Evolutionary conservation across 1,284 basidiomycete species (phyloP), one percentile per base, ranked within the genome.

Genomic region (Sporisorium scitamineum): DNA sequence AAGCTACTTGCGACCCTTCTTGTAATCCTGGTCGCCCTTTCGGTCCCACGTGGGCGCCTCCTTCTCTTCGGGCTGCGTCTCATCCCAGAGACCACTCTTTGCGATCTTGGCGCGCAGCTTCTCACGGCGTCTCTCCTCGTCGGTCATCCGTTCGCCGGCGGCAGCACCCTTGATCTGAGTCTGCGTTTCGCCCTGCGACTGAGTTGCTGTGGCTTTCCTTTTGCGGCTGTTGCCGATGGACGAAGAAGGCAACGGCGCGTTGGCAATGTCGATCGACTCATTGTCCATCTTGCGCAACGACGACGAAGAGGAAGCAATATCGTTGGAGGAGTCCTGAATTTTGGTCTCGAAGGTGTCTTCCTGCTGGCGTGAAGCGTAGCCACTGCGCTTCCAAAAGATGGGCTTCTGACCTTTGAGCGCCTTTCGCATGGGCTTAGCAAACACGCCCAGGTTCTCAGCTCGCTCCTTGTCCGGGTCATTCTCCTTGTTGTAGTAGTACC

Each of bases 401-500:
- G 83, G 81, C 60, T 85, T 85, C 52, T 84, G 82, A 27, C 80
- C 80, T 45, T 81, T 78, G 56, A 84, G 78, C 44, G 80, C 84
- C 48, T 80, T 83, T 39, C 83, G 75, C 70, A 84, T 85, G 1
- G 84, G 84, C 65, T 85, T 85, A 20, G 77, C 81, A 56, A 84
- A 81, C 16, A 79, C 75, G 13, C 80, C 80, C 1, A 85, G 66
- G 55, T 83, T 85, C 57, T 70, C 65, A 6, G 82, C 81, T 0
- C 84, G 74, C 61, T 84, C 82, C 45, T 62, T 62, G 61, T 85
- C 84, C 6, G 71, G 68, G 51, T 84, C 83, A 22, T 78, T 73
- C 54, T 82, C 83, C 63, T 79, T 76, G 56, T 82, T 80, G 73
- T 84, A 84, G 72, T 84, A 80, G 66, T 83, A 84, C 83, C 83